phyloP scores from a whole-genome alignment of 805 yeast species.

The Candida anglica region DNA sequence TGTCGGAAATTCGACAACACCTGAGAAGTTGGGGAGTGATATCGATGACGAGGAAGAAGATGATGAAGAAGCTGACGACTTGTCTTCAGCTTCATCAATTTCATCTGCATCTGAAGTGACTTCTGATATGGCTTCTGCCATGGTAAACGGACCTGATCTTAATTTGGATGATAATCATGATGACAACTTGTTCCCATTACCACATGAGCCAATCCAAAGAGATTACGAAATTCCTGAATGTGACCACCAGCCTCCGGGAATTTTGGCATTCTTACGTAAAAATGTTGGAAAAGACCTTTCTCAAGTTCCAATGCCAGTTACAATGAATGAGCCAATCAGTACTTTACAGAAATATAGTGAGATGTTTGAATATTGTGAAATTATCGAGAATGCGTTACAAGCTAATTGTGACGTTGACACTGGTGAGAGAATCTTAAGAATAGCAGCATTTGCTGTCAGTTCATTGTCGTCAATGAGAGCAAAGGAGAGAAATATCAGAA shows the following conservation, averaged over 20 bases:
- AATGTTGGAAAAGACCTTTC: constrained; percentile 90
- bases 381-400: constrained; percentile 61
- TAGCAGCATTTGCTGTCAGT: constrained; percentile 82
- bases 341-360: constrained; percentile 79
- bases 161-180: constrained; percentile 29
- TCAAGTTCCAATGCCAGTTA: constrained; percentile 88
- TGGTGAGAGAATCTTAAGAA: constrained; percentile 57
- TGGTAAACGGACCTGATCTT: no score
- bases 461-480: constrained; percentile 66
- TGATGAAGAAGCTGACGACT: constrained; percentile 15
- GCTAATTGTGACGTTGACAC: constrained; percentile 39
- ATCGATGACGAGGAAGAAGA: constrained; percentile 15
- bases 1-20: constrained; percentile 3
- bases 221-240: constrained; percentile 58
- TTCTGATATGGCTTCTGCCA: constrained; percentile 2
- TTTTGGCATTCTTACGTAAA: constrained; percentile 75
- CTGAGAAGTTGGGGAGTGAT: constrained; percentile 4
- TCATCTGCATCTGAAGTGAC: constrained; percentile 2
- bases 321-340: constrained; percentile 87
- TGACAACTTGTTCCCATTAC: constrained; percentile 62
- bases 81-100: constrained; percentile 12
- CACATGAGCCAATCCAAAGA: constrained; percentile 45
- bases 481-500: constrained; percentile 73
- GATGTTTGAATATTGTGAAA: constrained; percentile 65
- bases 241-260: constrained; percentile 71